Base-by-base conservation (phyloP, 345 rosid genomes). In the Iberis pinnata region DNA sequence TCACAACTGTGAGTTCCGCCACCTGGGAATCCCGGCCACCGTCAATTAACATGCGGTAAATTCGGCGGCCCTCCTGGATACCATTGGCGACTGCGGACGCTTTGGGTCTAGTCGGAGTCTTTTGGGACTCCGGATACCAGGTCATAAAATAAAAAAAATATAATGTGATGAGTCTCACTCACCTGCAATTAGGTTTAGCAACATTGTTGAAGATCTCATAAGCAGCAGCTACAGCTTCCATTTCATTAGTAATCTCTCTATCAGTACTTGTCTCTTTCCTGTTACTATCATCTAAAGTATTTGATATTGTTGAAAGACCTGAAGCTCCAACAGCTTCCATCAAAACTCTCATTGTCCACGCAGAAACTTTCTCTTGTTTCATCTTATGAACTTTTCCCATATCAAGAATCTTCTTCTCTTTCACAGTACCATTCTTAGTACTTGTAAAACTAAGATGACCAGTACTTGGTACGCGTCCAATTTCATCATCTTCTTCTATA, bases 311-410 rank as follows among this genome's bases (percentile, higher is more conserved):
- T 1, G 86, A 73, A 37, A 86, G 72, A 47, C 87, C 80, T 0
- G 94, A 80, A 50, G 60, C 77, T 53, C 76, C 82, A 13, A 86
- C 78, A 0, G 87, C 80, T 46, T 89, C 96, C 7, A 82, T 74
- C 77, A 89, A 69, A 47, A 77, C 78, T 74, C 89, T 77, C 95
- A 89, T 84, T 11, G 89, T 84, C 97, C 94, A 86, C 63, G 94
- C 75, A 0, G 97, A 83, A 26, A 89, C 97, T 65, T 81, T 89
- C 43, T 82, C 94, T 60, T 71, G 82, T 63, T 83, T 86, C 81
- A 89, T 73, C 55, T 73, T 75, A 53, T 86, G 88, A 50, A 86
- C 64, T 37, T 70, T 75, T 26, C 76, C 90, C 88, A 86, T 80
- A 72, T 89, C 90, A 59, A 89, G 76, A 31, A 82, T 67, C 73